A percentile compares a stretch with the other conserved stretches of the same genome.
phyloP scores from a whole-genome alignment of 805 yeast genomes.

The Komagataella pastoris region DNA sequence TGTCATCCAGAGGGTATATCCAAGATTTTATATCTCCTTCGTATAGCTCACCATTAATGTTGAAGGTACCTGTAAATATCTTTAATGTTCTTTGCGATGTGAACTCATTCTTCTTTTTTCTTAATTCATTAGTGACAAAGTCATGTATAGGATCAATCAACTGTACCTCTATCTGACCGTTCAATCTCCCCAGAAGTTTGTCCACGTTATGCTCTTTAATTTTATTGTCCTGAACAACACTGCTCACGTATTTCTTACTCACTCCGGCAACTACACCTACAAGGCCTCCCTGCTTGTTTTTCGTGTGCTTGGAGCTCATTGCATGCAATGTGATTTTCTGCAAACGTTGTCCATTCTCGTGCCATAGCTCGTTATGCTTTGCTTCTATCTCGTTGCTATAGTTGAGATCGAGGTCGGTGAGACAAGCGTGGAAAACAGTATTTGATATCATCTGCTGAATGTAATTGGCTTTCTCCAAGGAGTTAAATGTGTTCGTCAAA shows the following conservation, averaged over 20 bases:
- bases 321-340: constrained; percentile 25
- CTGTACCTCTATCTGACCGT: constrained; percentile 28
- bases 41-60: constrained; percentile 35
- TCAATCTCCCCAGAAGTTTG: constrained; percentile 33
- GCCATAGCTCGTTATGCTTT: constrained; percentile 33
- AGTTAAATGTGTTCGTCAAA: constrained; percentile 34
- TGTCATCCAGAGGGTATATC: constrained; percentile 27
- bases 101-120: constrained; percentile 24
- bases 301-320: constrained; percentile 20
- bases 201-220: constrained; percentile 27
- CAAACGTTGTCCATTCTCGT: constrained; percentile 27
- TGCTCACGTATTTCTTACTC: constrained; percentile 17
- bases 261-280: constrained; percentile 28
- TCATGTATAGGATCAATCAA: constrained; percentile 43
- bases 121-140: constrained; percentile 28
- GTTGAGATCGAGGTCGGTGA: constrained; percentile 25
- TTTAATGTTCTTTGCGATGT: constrained; percentile 24
- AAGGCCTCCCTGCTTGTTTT: constrained; percentile 28
- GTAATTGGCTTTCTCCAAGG: constrained; percentile 34
- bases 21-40: constrained; percentile 28
- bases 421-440: constrained; percentile 31
- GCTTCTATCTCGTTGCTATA: constrained; percentile 14
- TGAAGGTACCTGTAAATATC: constrained; percentile 37
- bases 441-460: constrained; percentile 33
- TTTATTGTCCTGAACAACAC: constrained; percentile 12